Evolutionary conservation across 2,329 filamentous ascomycete genomes (phyloP).

Genomic region (Fonsecaea erecta): DNA sequence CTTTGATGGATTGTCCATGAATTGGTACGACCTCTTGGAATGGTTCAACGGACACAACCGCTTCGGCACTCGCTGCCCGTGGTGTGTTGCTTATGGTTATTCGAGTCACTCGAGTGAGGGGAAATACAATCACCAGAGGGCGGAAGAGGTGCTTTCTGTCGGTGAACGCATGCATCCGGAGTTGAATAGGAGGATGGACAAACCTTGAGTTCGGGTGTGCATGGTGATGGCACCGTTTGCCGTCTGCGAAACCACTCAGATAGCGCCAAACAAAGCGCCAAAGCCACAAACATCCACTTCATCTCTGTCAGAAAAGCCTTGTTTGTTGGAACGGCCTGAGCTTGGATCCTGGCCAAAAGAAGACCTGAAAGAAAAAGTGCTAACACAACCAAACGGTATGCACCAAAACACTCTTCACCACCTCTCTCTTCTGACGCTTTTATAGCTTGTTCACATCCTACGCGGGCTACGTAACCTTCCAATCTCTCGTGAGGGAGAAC

Average conservation of each 20-base stretch:
- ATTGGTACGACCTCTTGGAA: constrained; percentile 29
- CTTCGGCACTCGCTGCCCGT: constrained; percentile 24
- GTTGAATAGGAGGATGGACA: constrained; percentile 16
- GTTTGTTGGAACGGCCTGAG: neutral
- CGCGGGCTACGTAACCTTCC: no score
- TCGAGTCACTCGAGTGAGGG: constrained; percentile 17
- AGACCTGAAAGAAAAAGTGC: neutral
- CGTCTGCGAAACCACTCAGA: neutral
- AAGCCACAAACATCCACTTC: neutral
- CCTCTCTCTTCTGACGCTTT: no score
- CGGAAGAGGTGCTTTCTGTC: no score
- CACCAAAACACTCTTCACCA: neutral
- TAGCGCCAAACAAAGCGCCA: neutral
- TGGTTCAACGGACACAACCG: constrained; percentile 16
- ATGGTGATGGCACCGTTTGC: neutral
- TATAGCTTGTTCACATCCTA: no score
- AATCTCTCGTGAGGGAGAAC: no score
- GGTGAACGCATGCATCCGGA: neutral
- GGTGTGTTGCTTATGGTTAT: constrained; percentile 18
- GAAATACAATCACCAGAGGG: neutral
- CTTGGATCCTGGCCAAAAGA: neutral
- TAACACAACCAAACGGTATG: neutral
- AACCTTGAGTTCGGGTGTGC: constrained; percentile 5
- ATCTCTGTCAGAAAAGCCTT: neutral
- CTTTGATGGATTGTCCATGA: constrained; percentile 17